Conservation (phyloP, 2,329 filamentous ascomycete genomes). For the Fusarium chaquense region DNA sequence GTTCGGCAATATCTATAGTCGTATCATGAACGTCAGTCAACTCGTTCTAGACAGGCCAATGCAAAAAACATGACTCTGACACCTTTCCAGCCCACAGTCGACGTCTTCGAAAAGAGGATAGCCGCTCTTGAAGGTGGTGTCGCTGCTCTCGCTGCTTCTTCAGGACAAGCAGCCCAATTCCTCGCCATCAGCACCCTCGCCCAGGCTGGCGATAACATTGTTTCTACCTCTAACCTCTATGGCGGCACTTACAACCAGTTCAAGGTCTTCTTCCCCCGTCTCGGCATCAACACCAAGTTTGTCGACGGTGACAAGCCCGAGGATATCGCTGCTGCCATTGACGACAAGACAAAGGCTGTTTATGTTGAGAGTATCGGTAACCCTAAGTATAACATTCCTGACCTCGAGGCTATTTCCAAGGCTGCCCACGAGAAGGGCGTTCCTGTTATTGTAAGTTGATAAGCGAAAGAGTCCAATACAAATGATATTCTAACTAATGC, state of each 20-base stretch:
- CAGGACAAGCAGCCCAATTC: conserved; percentile 92
- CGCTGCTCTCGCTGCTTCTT: conserved; percentile 85
- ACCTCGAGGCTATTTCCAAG: conserved; percentile 87
- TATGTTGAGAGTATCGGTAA: conserved; percentile 96
- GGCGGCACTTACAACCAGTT: conserved; percentile 98
- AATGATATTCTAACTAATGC: not conserved
- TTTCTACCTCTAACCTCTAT: conserved; percentile 90
- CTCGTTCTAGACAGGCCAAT: not conserved
- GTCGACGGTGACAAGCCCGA: conserved; percentile 82
- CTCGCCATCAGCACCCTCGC: conserved; percentile 89
- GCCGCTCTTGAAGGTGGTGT: conserved; percentile 95
- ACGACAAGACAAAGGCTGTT: conserved; percentile 92
- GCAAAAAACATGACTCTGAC: not conserved
- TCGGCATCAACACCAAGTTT: conserved; percentile 91
- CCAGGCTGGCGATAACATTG: conserved; percentile 90
- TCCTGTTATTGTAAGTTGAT: conserved; percentile 67
- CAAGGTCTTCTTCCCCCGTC: conserved; percentile 88
- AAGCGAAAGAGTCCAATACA: not conserved
- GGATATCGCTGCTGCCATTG: conserved; percentile 84
- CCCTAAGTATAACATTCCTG: conserved; percentile 91
- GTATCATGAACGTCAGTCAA: conserved; percentile 85
- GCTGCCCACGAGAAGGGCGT: conserved; percentile 78
- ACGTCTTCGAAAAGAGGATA: conserved; percentile 96
- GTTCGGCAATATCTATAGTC: conserved; percentile 97
- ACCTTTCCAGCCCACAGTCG: conserved; percentile 80